Base-by-base conservation (phyloP, 2,329 filamentous ascomycete species). In the Clarireedia hainanense region DNA sequence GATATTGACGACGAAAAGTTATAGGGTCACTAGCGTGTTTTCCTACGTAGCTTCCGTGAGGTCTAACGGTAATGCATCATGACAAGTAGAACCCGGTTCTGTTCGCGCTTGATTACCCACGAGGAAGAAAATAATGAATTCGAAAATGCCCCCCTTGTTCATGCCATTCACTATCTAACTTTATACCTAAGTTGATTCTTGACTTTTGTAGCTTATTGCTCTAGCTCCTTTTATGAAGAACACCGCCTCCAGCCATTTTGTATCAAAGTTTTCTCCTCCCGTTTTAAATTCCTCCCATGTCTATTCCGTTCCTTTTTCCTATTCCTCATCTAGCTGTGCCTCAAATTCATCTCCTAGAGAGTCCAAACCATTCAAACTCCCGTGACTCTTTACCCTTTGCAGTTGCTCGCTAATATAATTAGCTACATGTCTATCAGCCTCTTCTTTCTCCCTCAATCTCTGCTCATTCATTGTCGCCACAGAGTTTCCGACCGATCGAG, bases 401-500 rank as follows among this genome's bases (percentile, higher is more conserved):
- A 96, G 76, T 73, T 96, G 88, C 60, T 91, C 86, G 30, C 81
- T 84, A 56, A 96, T 87, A 69, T 95, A 96, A 61, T 83, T 80
- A 58, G 89, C 85, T 67, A 95, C 81, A 63, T 94, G 88, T 55
- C 80, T 76, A 65, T 90, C 80, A 0, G 83, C 82, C 65, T 83
- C 78, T 36, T 68, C 69, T 27, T 76, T 74, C 63, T 80, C 73
- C 56, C 73, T 73, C 52, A 73, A 63, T 48, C 74, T 72, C 39
- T 80, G 80, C n/a, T 79, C 76, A 45, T 78, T 73, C 12, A 80
- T 74, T 51, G 78, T 74, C 20, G 73, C 74, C 45, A 83, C 80
- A 34, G 30, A 70, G 63, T 64, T 27, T 65, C 65, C 14, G 57
- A 61, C 65, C 72, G 75, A 59, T 70, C 57, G 58, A 57, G 55